Evolutionary conservation across 2,329 filamentous ascomycete species (phyloP), one percentile per base, ranked within the genome.

Genomic region (Xylariaceae sp.): DNA sequence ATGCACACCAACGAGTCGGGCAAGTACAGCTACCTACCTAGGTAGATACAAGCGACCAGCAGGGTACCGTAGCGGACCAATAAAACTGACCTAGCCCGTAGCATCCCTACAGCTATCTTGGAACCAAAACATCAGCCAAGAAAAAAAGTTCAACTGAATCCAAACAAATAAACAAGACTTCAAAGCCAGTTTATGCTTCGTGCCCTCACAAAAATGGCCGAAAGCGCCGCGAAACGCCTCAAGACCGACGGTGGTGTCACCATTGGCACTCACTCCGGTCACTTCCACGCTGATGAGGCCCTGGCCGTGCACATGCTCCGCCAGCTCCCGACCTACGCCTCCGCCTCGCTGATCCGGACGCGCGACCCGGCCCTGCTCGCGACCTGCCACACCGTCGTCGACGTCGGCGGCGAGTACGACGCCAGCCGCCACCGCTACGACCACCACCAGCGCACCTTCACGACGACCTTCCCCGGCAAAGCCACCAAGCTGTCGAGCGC

Each of bases 281-380:
- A 97, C 80, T 99, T 99, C 83, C 94, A 99, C 79, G 94, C 94
- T 74, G 94, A 99, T 76, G 94, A 99, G 79, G 93, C 94, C 62
- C 86, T 99, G 49, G 94, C 94, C 60, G 92, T 99, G 65, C 92
- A 96, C 80, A 91, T 99, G 81, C 89, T 99, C 67, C 91, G 92
- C 65, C 84, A 89, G 59, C 88, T 97, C 15, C 93, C 94, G 18
- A 78, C 87, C 60, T 99, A 97, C 80, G 74, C 81, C 58, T 77
- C 82, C 67, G 87, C 91, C 30, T 73, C 81, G 49, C 88, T 99
- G 49, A 80, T 96, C 54, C 92, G 94, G 68, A 96, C 92, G 52
- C 89, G 94, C 70, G 92, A 99, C 75, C 86, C 91, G 15, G 82
- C 85, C 30, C 74, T 88, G 37, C 87, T 99, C 45, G 83, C 85